Evolutionary conservation across 2,329 filamentous ascomycete species (phyloP).

Genomic region (Talaromyces atroroseus): DNA sequence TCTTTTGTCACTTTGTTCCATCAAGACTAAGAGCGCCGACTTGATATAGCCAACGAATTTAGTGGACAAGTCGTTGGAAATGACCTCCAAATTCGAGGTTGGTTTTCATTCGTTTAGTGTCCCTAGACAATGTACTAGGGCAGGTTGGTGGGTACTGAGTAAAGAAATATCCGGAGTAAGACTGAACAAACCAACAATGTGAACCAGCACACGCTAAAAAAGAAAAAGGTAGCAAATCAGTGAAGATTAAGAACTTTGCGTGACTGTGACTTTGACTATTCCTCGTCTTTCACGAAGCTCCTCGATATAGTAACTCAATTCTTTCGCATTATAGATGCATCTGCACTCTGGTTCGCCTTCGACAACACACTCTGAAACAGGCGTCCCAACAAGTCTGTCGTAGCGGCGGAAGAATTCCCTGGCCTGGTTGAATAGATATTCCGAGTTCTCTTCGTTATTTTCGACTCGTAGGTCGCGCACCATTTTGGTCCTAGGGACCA

Average conservation of each 20-base stretch:
- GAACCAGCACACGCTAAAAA: background rate
- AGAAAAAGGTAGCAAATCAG: background rate
- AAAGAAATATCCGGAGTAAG: background rate
- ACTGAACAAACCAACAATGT: background rate
- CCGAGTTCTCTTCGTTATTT: constrained; percentile 2
- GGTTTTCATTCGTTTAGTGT: background rate
- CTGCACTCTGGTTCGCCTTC: constrained; percentile 8
- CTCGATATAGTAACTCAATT: constrained; percentile 7
- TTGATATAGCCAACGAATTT: background rate
- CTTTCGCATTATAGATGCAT: constrained; percentile 13
- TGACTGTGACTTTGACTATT: constrained; percentile 7
- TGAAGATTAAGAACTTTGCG: constrained; percentile 8
- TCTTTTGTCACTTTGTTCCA: background rate
- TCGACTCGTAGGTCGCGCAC: constrained; percentile 7
- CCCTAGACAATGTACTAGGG: background rate
- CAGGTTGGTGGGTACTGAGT: background rate
- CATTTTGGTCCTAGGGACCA: constrained; percentile 6
- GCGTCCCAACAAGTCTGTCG: constrained; percentile 1
- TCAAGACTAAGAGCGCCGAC: background rate
- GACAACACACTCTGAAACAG: constrained; percentile 6
- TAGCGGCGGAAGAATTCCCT: constrained; percentile 10
- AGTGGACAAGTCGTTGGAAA: background rate
- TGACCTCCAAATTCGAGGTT: background rate
- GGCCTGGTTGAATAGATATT: constrained; percentile 7
- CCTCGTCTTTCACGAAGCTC: constrained; percentile 7